These are phyloP conservation scores for Kwoniella newhampshirensis DNA, from an alignment of 768 basidiomycete genomes.

Conservation along the genomic window DNA sequence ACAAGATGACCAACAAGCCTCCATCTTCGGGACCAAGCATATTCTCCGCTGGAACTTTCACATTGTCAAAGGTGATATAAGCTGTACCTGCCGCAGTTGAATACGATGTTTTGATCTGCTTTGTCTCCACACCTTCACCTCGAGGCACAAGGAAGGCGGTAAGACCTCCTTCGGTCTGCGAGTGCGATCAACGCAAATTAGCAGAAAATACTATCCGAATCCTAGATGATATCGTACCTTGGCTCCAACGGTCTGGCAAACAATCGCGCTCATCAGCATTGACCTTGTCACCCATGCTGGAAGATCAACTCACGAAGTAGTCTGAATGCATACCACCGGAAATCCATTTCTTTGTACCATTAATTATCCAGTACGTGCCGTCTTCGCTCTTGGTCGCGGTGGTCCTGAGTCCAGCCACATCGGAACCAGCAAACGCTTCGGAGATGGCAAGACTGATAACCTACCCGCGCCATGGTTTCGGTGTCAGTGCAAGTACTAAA, in stretches of 20 bases:
- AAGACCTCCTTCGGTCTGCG: slow-evolving; percentile 62
- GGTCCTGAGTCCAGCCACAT: slow-evolving; percentile 71
- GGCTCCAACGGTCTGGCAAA: slow-evolving; percentile 71
- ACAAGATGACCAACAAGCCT: slow-evolving; percentile 71
- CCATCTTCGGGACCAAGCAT: slow-evolving; percentile 77
- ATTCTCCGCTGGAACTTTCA: slow-evolving; percentile 81
- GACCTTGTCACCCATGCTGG: neutral
- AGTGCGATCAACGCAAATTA: neutral
- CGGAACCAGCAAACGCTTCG: slow-evolving; percentile 76
- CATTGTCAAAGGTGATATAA: slow-evolving; percentile 78
- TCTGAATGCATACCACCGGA: slow-evolving; percentile 53
- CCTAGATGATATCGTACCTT: slow-evolving; percentile 57
- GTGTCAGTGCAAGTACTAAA: neutral
- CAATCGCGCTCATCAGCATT: neutral
- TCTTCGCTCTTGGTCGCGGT: slow-evolving; percentile 76
- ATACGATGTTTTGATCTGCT: slow-evolving; percentile 85
- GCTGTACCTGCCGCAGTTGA: slow-evolving; percentile 79
- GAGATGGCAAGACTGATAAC: slow-evolving; percentile 84
- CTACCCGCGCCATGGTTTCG: slow-evolving; percentile 10
- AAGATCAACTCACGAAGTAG: slow-evolving; percentile 56
- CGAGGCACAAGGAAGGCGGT: slow-evolving; percentile 85
- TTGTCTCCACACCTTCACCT: slow-evolving; percentile 76
- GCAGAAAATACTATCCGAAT: neutral
- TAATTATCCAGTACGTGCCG: slow-evolving; percentile 69
- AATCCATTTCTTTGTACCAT: slow-evolving; percentile 79